Conservation (phyloP, 306 rosid species). For the Hippophae gyantsensis region DNA sequence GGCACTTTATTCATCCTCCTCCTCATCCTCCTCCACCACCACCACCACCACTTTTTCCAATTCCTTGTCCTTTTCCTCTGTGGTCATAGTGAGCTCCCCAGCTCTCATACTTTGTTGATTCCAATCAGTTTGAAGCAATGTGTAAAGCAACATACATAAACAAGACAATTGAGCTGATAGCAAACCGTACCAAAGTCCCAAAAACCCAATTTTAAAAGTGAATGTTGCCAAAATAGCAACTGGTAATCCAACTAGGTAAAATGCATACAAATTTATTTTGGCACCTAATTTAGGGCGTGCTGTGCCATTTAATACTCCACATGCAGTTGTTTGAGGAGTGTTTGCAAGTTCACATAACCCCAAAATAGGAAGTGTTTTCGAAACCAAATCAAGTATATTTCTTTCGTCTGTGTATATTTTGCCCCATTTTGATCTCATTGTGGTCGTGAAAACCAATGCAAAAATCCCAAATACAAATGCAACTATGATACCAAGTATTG, state of each 20-base stretch:
- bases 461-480: slow-evolving; percentile 35
- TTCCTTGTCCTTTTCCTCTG: slow-evolving; percentile 8
- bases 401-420: slow-evolving; percentile 59
- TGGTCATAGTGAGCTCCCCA: slow-evolving; percentile 34
- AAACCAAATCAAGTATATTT: slow-evolving; percentile 50
- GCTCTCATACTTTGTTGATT: slow-evolving; percentile 49
- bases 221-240: slow-evolving; percentile 48
- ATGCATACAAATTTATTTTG: slow-evolving; percentile 65
- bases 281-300: slow-evolving; percentile 80
- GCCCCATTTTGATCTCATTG: slow-evolving; percentile 46
- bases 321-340: slow-evolving; percentile 74
- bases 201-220: slow-evolving; percentile 36
- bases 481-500: slow-evolving; percentile 46
- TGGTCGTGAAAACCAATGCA: slow-evolving; percentile 34
- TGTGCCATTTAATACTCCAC: slow-evolving; percentile 66
- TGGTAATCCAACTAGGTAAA: slow-evolving; percentile 71
- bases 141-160: slow-evolving; percentile 52
- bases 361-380: slow-evolving; percentile 47
- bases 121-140: slow-evolving; percentile 70
- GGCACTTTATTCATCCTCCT: slow-evolving; percentile 44
- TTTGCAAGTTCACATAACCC: slow-evolving; percentile 73
- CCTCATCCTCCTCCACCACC: slow-evolving; percentile 5
- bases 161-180: slow-evolving; percentile 72
- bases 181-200: slow-evolving; percentile 79
- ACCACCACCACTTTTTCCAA: slow-evolving; percentile 11